Conservation (phyloP, 805 yeast species). For the Ogataea naganishii region DNA sequence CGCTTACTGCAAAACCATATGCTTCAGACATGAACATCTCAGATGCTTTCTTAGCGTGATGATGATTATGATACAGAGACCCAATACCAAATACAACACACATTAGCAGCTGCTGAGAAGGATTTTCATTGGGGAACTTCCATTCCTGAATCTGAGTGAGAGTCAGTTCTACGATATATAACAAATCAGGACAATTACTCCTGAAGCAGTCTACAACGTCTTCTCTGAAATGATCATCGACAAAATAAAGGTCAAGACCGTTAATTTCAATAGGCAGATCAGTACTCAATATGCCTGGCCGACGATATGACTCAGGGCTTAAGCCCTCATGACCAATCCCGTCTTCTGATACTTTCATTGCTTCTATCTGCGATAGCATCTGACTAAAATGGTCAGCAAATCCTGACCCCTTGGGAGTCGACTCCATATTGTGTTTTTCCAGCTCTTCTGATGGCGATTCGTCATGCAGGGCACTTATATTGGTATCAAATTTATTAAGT, state of each 20-base stretch:
- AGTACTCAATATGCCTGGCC: no score
- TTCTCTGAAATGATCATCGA: conserved; percentile 8
- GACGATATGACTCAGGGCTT: no score
- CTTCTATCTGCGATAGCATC: no score
- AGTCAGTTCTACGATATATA: conserved; percentile 10
- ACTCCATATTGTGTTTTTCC: no score
- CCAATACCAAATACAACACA: conserved; percentile 18
- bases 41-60: conserved; percentile 6
- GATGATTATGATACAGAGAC: conserved; percentile 13
- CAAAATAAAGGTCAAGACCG: conserved; percentile 9
- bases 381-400: no score
- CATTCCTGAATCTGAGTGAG: conserved; percentile 6
- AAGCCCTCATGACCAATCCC: no score
- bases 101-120: conserved; percentile 17
- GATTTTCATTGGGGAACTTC: conserved; percentile 11
- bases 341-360: no score
- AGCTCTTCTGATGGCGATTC: conserved; percentile 3
- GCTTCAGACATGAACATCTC: conserved; percentile 17
- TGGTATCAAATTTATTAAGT: conserved; percentile 1
- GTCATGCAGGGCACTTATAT: conserved; percentile 2
- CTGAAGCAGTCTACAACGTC: conserved; percentile 9
- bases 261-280: conserved; percentile 5
- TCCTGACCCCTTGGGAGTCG: no score
- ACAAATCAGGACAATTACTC: conserved; percentile 5
- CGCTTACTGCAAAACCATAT: conserved; percentile 14